Evolutionary conservation across 352 stramenopile genomes (phyloP), one percentile per base, ranked within the genome.

Genomic region (Elongisporangium prolatum): DNA sequence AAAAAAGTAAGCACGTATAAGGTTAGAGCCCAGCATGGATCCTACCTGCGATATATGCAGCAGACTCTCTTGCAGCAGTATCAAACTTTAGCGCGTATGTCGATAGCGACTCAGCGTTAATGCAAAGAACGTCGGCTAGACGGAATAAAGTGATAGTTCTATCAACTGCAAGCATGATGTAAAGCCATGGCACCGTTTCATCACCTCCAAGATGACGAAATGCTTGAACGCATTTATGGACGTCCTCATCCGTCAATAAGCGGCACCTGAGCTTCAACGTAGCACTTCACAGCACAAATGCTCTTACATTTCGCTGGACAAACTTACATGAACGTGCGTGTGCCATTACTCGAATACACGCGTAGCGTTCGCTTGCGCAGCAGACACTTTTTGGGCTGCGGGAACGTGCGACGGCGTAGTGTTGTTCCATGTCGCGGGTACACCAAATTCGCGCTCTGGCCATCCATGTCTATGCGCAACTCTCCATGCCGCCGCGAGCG

Each of bases 301-400:
- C 22, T 48, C 21, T 5, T 44, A 25, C 28, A 14, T 38, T 11
- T 40, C 38, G 21, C 8, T 22, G 8, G 16, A 18, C 22, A 40
- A 8, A 67, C 48, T 0, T 49, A 84, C 75, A 74, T 84, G 59
- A 84, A 82, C 17, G 20, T 66, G 21, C 57, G 63, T 21, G 63
- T 72, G 38, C 75, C 75, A 38, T 74, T 71, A 60, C 63, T 76
- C 11, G 72, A 84, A 52, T 74, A 75, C 40, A 88, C 51, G 17
- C 73, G 77, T 52, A 85, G 54, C 34, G 83, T 56, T 44, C 67
- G 69, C 52, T 64, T 66, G 22, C 73, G 65, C 8, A 73, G 34
- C 54, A 86, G 56, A 49, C 67, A 80, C 63, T 76, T 78, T n/a
- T 70, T 61, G 28, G 77, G 77, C 65, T 86, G 77, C 47, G 72